phyloP scores from a whole-genome alignment of 371 early-diverging fungal genomes.

The Lichtheimia ramosa region DNA sequence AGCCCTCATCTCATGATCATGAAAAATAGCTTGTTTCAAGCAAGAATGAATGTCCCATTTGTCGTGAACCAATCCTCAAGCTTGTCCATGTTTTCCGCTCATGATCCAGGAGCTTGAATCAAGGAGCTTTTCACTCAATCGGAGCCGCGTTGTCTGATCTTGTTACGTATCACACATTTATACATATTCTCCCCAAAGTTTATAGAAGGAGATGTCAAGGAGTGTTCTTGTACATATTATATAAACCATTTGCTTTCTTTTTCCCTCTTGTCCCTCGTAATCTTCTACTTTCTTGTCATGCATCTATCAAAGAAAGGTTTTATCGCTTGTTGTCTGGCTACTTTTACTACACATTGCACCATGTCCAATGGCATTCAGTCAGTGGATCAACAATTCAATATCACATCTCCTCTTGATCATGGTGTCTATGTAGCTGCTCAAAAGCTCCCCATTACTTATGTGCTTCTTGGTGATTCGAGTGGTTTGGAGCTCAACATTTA shows the following conservation, averaged over 20 bases:
- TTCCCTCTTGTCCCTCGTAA: neutral
- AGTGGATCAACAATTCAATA: constrained; percentile 16
- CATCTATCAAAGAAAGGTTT: no score
- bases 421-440: constrained; percentile 26
- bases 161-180: no score
- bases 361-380: constrained; percentile 4
- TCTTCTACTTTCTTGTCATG: neutral
- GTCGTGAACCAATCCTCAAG: constrained; percentile 54
- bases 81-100: constrained; percentile 53
- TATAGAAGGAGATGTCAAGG: no score
- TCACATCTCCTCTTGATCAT: constrained; percentile 22
- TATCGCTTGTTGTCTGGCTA: no score
- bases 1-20: neutral
- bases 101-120: constrained; percentile 10
- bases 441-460: constrained; percentile 27
- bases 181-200: no score
- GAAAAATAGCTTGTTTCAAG: constrained; percentile 40
- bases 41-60: constrained; percentile 65
- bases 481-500: constrained; percentile 22
- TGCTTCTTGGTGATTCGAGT: constrained; percentile 13
- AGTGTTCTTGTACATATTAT: neutral
- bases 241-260: neutral
- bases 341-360: neutral
- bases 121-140: no score
- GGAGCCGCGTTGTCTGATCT: no score